phyloP scores from a whole-genome alignment of 1,139 yeast species.

The Kodamaea arcana region DNA sequence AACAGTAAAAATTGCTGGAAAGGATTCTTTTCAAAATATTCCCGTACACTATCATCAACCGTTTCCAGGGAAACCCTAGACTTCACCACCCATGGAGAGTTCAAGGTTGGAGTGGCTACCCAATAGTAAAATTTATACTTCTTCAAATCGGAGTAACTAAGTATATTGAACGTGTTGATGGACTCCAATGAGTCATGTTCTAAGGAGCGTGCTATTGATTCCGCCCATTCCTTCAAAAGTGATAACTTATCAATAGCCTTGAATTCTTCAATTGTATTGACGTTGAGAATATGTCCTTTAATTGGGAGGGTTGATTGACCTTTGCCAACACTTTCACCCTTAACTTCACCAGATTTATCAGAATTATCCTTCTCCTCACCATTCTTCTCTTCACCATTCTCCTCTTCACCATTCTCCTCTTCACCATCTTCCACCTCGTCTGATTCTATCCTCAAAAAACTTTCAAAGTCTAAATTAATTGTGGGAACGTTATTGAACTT shows the following conservation, averaged over 20 bases:
- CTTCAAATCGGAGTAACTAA: conserved; percentile 83
- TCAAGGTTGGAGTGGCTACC: conserved; percentile 74
- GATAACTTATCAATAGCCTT: conserved; percentile 59
- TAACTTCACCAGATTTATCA: background rate
- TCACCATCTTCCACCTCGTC: no score
- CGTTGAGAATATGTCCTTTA: conserved; percentile 44
- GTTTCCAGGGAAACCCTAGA: background rate
- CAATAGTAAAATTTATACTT: conserved; percentile 85
- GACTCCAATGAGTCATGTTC: conserved; percentile 9
- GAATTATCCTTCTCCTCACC: conserved; percentile 8
- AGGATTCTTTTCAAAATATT: background rate
- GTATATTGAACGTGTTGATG: conserved; percentile 47
- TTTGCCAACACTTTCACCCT: no score
- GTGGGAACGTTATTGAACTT: conserved; percentile 42
- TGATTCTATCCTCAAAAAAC: conserved; percentile 45
- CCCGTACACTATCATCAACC: background rate
- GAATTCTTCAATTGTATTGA: conserved; percentile 85
- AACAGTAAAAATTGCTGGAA: conserved; percentile 14
- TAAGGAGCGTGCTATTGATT: conserved; percentile 17
- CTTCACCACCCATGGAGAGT: conserved; percentile 37
- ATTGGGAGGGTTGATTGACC: conserved; percentile 10
- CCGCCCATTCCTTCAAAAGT: conserved; percentile 48
- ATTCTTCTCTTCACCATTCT: conserved; percentile 25
- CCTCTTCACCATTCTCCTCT: background rate
- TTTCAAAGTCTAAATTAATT: conserved; percentile 34